phyloP scores from a whole-genome alignment of 768 basidiomycete species.

The Albatrellus ellisii region DNA sequence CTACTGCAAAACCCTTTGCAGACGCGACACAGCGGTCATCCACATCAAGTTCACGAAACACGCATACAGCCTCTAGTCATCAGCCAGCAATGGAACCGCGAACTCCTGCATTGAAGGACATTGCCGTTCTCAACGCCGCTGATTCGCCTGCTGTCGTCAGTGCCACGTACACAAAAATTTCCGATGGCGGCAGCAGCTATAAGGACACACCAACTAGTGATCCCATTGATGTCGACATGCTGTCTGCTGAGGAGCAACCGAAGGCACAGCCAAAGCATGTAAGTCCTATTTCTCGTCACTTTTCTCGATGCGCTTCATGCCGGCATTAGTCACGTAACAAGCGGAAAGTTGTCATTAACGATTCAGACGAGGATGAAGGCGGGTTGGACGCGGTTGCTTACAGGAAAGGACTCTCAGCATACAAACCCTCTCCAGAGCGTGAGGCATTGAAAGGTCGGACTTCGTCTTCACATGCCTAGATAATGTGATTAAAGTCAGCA shows the following conservation, averaged over 20 bases:
- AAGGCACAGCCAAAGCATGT: not conserved
- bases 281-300: not conserved
- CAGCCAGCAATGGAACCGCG: conserved; percentile 12
- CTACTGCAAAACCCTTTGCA: not conserved
- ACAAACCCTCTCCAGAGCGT: conserved; percentile 6
- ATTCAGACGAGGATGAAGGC: conserved; percentile 53
- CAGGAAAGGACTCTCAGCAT: conserved; percentile 12
- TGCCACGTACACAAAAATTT: conserved; percentile 26
- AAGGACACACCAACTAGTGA: conserved; percentile 65
- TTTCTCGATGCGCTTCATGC: not conserved
- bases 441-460: not conserved
- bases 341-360: conserved; percentile 54
- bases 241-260: conserved; percentile 34
- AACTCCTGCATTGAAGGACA: conserved; percentile 12
- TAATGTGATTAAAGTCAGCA: not conserved
- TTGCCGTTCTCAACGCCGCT: conserved; percentile 9
- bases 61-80: conserved; percentile 9
- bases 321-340: conserved; percentile 22
- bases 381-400: conserved; percentile 1
- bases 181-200: conserved; percentile 33
- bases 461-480: not conserved
- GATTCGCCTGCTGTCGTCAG: conserved; percentile 28
- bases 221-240: conserved; percentile 64
- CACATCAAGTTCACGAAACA: conserved; percentile 4
- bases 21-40: not conserved